Evolutionary conservation across 176 grass and related monocot genomes (phyloP), one percentile per base, ranked within the genome.

Genomic region (Saccharum officinarum): DNA sequence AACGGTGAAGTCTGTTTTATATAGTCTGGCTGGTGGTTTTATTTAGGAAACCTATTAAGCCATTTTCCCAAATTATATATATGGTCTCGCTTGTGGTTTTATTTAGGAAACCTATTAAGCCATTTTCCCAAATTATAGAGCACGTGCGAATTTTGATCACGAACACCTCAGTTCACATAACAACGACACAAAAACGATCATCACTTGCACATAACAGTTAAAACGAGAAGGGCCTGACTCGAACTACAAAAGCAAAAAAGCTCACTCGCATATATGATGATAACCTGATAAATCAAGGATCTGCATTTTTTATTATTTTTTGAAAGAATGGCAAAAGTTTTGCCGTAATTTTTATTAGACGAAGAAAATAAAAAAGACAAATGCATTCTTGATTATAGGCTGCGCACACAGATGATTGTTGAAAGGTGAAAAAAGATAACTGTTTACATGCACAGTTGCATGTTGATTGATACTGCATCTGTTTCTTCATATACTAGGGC

Each of bases 401-500:
- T 59, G 18, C 5, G 47, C 47, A 47, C 50, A 18, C 17, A 18
- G 8, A 66, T 71, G 50, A 26, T 86, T 80, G 3, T 64, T 71
- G 30, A 54, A 42, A 69, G 22, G 6, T 59, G 14, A 12, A n/a
- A 31, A 60, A 61, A 54, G 1, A 65, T 41, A 17, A 46, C 67
- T 74, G 72, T 74, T 49, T 68, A 30, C 37, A 28, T 16, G 12
- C 23, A 49, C n/a, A 20, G 11, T 9, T 14, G 13, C 26, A 15
- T 3, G 31, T 67, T 11, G 7, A 79, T 79, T 67, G 60, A 25
- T 57, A 42, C 13, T 11, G 50, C 42, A 50, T 76, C 22, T 17
- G 45, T 44, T 68, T 68, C 30, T n/a, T 45, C 63, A 45, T 64
- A 40, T 81, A 37, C 44, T 83, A 83, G 20, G 70, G 60, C 7